Evolutionary conservation across 495 filamentous ascomycete genomes (phyloP).

Genomic region (Xylaria sp.): DNA sequence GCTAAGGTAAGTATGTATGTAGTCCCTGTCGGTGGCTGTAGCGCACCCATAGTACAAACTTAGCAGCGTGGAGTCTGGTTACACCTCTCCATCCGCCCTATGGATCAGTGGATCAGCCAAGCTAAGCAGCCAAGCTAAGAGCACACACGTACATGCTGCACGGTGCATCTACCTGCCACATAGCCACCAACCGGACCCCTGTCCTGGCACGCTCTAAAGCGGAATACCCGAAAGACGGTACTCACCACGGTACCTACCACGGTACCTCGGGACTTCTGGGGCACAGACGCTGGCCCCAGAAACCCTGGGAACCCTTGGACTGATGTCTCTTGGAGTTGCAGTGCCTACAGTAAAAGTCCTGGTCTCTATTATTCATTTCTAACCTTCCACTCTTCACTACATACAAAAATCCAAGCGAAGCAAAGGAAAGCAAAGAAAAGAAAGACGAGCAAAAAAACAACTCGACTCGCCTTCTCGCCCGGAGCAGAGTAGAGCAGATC

Average conservation of each 20-base stretch:
- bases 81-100: conserved; percentile 1
- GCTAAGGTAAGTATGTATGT: too few relatives aligned
- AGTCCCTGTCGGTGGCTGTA: neutral
- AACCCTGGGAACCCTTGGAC: too few relatives aligned
- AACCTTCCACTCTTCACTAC: conserved; percentile 1
- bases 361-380: conserved; percentile 1
- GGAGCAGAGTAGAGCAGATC: neutral
- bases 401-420: too few relatives aligned
- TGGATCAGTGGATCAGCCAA: neutral
- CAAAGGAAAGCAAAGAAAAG: too few relatives aligned
- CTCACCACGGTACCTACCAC: conserved; percentile 17
- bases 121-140: neutral
- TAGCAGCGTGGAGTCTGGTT: neutral
- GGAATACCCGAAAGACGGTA: conserved; percentile 28
- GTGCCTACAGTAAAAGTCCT: conserved; percentile 2
- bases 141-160: conserved; percentile 1
- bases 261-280: conserved; percentile 24
- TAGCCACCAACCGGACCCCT: conserved; percentile 23
- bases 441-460: neutral
- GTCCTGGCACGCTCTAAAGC: conserved; percentile 22
- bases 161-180: conserved; percentile 9
- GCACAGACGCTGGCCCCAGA: conserved; percentile 24
- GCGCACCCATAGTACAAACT: neutral
- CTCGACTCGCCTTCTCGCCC: conserved; percentile 9
- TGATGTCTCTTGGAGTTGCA: conserved; percentile 14